Percentiles rank a stretch among this genome's conserved stretches.
Evolutionary conservation across 139 green algal species (phyloP).

Genomic region (Raphidocelis subcapitata): DNA sequence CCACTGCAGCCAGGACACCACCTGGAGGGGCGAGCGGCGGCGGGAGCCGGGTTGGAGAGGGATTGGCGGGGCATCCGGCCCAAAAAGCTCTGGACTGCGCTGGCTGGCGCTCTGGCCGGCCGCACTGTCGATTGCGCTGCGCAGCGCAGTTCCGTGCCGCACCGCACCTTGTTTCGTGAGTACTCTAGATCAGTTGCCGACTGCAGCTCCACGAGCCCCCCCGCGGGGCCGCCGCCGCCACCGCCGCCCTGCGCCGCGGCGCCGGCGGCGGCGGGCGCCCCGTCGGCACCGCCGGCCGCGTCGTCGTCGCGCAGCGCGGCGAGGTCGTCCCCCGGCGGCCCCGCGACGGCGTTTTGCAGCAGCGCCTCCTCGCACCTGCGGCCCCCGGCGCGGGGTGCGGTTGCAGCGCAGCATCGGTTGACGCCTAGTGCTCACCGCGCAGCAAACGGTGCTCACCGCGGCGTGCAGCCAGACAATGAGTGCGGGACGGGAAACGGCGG

Average conservation of each 20-base stretch:
- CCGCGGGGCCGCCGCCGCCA: slow-evolving; percentile 11
- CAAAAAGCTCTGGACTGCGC: no score
- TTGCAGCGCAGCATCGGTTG: no score
- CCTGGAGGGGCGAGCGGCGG: slow-evolving; percentile 2
- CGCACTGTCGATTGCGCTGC: no score
- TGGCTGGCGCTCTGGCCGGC: no score
- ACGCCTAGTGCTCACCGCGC: no score
- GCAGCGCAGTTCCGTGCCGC: no score
- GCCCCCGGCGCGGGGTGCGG: no score
- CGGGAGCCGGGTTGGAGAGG: no score
- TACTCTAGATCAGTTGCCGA: slow-evolving; percentile 75
- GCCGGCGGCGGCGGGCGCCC: not conserved
- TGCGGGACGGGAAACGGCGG: no score
- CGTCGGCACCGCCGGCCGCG: not conserved
- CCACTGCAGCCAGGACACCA: slow-evolving; percentile 74
- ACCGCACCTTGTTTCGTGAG: slow-evolving; percentile 67
- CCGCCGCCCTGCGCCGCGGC: not conserved
- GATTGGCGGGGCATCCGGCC: no score
- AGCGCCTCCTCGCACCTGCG: slow-evolving; percentile 55
- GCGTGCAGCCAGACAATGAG: no score
- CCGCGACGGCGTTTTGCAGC: slow-evolving; percentile 75
- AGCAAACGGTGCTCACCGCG: no score
- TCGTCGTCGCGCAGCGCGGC: slow-evolving; percentile 71
- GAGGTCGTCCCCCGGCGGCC: slow-evolving; percentile 81
- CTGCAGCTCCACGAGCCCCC: slow-evolving; percentile 47